Evolutionary conservation across 2,329 filamentous ascomycete species (phyloP).

Genomic region (Drechslerella coelobrocha): DNA sequence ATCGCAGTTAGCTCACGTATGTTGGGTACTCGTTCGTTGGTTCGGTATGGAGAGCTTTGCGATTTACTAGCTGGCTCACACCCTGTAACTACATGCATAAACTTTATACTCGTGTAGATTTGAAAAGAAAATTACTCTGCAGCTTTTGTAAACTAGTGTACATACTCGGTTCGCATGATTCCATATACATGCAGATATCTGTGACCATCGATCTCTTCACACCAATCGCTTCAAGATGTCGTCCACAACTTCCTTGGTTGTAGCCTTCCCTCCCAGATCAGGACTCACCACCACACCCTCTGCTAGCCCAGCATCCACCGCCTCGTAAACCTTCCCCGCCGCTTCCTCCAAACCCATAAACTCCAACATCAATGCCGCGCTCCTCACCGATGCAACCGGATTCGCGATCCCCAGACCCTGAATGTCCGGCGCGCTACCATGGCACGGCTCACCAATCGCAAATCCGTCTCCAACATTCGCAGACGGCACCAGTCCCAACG

Average conservation of each 20-base stretch:
- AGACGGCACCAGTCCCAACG: constrained; percentile 86
- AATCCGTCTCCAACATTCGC: constrained; percentile 95
- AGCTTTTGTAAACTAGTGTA: too few relatives aligned
- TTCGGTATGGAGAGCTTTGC: too few relatives aligned
- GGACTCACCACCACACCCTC: constrained; percentile 83
- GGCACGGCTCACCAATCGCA: constrained; percentile 97
- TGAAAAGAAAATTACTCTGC: too few relatives aligned
- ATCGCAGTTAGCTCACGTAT: too few relatives aligned
- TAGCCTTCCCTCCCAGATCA: constrained; percentile 86
- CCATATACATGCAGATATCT: too few relatives aligned
- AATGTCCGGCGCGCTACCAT: constrained; percentile 94
- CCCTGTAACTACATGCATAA: too few relatives aligned
- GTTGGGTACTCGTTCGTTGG: too few relatives aligned
- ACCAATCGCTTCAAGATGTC: constrained; percentile 80
- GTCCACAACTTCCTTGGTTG: constrained; percentile 82
- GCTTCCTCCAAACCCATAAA: constrained; percentile 87
- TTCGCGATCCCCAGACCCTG: constrained; percentile 92
- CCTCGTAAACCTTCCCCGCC: constrained; percentile 86
- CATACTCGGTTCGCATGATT: too few relatives aligned
- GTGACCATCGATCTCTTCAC: constrained; percentile 11
- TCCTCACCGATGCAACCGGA: constrained; percentile 91
- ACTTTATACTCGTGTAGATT: too few relatives aligned
- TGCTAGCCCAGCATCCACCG: constrained; percentile 87
- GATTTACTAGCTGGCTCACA: too few relatives aligned
- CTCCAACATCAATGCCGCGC: constrained; percentile 92